Conservation (phyloP, 2,329 filamentous ascomycete genomes). For the Calycina marina region DNA sequence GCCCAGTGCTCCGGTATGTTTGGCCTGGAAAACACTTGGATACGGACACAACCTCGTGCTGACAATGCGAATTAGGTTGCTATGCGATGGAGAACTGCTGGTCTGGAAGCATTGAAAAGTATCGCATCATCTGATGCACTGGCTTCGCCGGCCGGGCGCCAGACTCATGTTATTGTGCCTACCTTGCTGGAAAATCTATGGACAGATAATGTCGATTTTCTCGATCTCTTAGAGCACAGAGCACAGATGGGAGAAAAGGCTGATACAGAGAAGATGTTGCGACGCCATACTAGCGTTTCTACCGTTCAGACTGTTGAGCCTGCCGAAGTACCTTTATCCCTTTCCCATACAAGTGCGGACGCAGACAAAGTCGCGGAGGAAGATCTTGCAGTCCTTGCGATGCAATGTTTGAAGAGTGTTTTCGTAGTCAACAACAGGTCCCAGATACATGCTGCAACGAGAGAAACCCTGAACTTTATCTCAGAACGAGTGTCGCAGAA, state of each 20-base stretch:
- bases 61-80: conserved; percentile 31
- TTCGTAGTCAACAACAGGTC: conserved; percentile 69
- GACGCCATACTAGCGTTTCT: conserved; percentile 62
- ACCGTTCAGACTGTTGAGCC: conserved; percentile 62
- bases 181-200: conserved; percentile 79
- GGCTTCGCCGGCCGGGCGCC: conserved; percentile 57
- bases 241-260: conserved; percentile 53
- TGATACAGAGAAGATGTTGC: conserved; percentile 47
- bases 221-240: conserved; percentile 53
- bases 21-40: conserved; percentile 50
- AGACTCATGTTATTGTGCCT: conserved; percentile 67
- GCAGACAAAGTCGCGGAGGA: conserved; percentile 83
- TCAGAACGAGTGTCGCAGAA: conserved; percentile 39
- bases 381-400: conserved; percentile 69
- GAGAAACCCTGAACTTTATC: conserved; percentile 62
- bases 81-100: conserved; percentile 63
- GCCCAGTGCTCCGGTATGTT: conserved; percentile 55
- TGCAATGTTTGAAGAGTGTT: conserved; percentile 76
- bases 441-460: conserved; percentile 67
- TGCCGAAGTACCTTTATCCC: conserved; percentile 49
- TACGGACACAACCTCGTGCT: neutral
- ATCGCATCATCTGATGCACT: conserved; percentile 70
- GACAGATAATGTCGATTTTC: conserved; percentile 54
- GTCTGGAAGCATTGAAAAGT: conserved; percentile 65
- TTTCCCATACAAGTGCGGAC: conserved; percentile 71